Base-by-base conservation (phyloP, 352 stramenopile species). In the Aphanomyces cochlioides region DNA sequence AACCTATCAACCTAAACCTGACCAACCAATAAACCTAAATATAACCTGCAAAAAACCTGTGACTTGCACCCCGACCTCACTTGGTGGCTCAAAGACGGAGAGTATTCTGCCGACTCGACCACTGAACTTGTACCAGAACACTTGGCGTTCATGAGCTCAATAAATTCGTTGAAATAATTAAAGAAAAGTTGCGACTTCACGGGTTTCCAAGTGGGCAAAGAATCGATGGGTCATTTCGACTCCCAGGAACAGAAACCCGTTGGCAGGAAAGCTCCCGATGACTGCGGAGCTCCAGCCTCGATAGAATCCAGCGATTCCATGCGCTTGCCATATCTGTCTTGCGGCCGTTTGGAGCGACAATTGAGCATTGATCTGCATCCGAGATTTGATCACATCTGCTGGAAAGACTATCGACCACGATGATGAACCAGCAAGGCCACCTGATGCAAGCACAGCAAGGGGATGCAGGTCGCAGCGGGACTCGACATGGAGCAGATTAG, bases 381-480 rank as follows among this genome's bases (percentile, higher is more conserved):
- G 67, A 37, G 83, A 88, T 77, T 95, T 95, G 71, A 95, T 77
- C 66, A 92, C 76, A 58, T 96, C 89, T 0, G 85, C 83, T 3
- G 89, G 89, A 73, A 96, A 95, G 63, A 93, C 84, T 66, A 96
- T 79, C 74, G 74, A 88, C 89, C 89, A 96, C 45, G 84, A 87
- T 10, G 84, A 91, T 3, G 85, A 83, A 17, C 89, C 89, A 0
- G 89, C 83, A 34, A 91, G 73, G 7, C 89, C 89, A 12, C 89
- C 89, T 38, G 81, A 85, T 19, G 85, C 73, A n/a, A 96, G 78
- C 71, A 96, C 91, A 17, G 79, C 71, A 7, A 88, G 54, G 39
- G 84, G 82, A 50, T 92, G 80, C 38, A 96, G 77, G 2, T 95
- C 85, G 41, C 83, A 81, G 72, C 91, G 89, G 54, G 83, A 89